Evolutionary conservation across 805 yeast genomes (phyloP), one percentile per base, ranked within the genome.

Genomic region (Saccharomycopsis capsularis): DNA sequence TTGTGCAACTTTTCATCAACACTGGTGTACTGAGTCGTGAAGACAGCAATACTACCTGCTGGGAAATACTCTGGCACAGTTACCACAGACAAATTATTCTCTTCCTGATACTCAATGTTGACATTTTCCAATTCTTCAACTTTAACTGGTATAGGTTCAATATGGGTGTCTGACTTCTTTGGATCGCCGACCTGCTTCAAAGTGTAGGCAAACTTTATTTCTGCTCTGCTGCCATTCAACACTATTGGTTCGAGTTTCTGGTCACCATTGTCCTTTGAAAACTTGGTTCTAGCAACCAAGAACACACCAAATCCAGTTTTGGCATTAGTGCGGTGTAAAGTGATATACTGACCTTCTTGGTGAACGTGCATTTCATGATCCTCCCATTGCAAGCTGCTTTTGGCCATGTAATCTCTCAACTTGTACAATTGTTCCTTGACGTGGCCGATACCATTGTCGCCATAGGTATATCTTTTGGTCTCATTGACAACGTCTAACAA

Each of bases 351-450:
- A 13, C 86, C 96, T 55, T 89, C 95, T 59, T 86, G 96, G 61
- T 91, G 97, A 37, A 91, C 85, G 63, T 86, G 91, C 85, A 86
- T 88, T 65, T 91, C 97, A 57, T 85, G 85, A 55, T 86, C 95
- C 47, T 69, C 73, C 37, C 65, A 61, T 44, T 62, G 64, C 34
- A 57, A 56, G 34, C 64, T 64, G 52, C 81, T 79, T 21, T 63
- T 64, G 1, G 87, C 79, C 44, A 85, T 71, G 9, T 70, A 63
- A 38, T 69, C 65, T 55, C 93, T 71, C n/a, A 85, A 75, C 9
- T 63, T 64, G 60, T 82, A 76, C 46, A 85, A 65, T 50, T 73
- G 67, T 15, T 65, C 59, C 63, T 90, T 93, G n/a, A 85, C 82
- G 45, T 70, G 66, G 3, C 87, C 81, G 59, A 91, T 90, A 37